Conservation (phyloP, 306 rosid species). For the Styphnolobium japonicum region DNA sequence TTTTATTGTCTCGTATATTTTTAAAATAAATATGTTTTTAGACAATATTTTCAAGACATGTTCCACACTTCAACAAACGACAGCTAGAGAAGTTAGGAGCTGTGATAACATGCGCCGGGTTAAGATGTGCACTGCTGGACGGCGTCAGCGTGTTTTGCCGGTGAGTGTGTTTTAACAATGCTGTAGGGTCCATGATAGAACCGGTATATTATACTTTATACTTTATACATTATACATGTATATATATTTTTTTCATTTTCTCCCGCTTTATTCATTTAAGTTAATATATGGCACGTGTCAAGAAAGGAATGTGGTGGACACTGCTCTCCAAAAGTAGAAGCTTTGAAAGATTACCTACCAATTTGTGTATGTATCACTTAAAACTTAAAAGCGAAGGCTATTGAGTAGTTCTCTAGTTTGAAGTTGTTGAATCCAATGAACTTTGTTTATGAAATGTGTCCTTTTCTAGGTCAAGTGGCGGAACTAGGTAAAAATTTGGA, state of each 20-base stretch:
- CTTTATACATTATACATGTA: too few relatives aligned
- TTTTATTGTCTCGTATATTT: too few relatives aligned
- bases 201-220: too few relatives aligned
- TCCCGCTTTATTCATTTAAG: too few relatives aligned
- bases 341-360: background rate
- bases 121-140: conserved; percentile 34
- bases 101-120: conserved; percentile 50
- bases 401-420: too few relatives aligned
- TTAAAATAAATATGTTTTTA: too few relatives aligned
- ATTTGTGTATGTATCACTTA: background rate
- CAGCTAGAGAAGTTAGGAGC: background rate
- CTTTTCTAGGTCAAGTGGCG: too few relatives aligned
- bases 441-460: too few relatives aligned
- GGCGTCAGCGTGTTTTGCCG: conserved; percentile 33
- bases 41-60: conserved; percentile 20
- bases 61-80: conserved; percentile 34
- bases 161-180: conserved; percentile 14
- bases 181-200: conserved; percentile 6
- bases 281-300: background rate
- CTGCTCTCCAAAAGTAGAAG: background rate
- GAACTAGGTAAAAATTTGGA: too few relatives aligned
- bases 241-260: too few relatives aligned
- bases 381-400: too few relatives aligned
- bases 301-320: background rate
- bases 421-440: too few relatives aligned